Conservation (phyloP, 768 basidiomycete species). For the Naematelia aurantialba region DNA sequence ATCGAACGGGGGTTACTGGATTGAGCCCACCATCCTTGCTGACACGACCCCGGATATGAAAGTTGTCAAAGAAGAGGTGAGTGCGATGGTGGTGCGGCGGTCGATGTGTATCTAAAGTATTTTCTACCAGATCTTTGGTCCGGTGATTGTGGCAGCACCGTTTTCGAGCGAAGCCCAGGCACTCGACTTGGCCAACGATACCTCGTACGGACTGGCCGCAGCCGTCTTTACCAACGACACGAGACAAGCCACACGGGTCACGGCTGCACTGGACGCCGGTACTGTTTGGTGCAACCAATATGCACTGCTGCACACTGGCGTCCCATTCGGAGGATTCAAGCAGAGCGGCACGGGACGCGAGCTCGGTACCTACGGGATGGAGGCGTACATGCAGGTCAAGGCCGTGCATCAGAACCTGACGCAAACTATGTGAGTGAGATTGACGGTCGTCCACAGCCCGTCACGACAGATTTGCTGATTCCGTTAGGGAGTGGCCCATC, state of each 20-base stretch:
- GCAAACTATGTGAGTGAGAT: constrained; percentile 17
- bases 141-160: constrained; percentile 76
- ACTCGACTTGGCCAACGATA: constrained; percentile 77
- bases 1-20: constrained; percentile 69
- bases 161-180: constrained; percentile 86
- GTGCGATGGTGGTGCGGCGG: constrained; percentile 19
- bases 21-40: constrained; percentile 80
- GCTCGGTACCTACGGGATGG: constrained; percentile 68
- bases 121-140: constrained; percentile 79
- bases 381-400: constrained; percentile 63
- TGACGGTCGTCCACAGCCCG: neutral
- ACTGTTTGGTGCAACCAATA: constrained; percentile 80
- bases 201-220: constrained; percentile 80
- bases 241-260: constrained; percentile 65
- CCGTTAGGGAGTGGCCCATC: neutral
- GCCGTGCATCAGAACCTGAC: constrained; percentile 64
- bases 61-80: constrained; percentile 71
- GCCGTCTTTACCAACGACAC: constrained; percentile 79
- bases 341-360: constrained; percentile 75
- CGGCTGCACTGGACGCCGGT: constrained; percentile 73
- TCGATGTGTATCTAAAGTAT: too few relatives aligned
- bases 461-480: neutral
- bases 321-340: constrained; percentile 86
- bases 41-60: constrained; percentile 66
- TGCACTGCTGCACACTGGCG: constrained; percentile 63